phyloP scores from a whole-genome alignment of 2,329 filamentous ascomycete genomes.

The Fusarium sp. region DNA sequence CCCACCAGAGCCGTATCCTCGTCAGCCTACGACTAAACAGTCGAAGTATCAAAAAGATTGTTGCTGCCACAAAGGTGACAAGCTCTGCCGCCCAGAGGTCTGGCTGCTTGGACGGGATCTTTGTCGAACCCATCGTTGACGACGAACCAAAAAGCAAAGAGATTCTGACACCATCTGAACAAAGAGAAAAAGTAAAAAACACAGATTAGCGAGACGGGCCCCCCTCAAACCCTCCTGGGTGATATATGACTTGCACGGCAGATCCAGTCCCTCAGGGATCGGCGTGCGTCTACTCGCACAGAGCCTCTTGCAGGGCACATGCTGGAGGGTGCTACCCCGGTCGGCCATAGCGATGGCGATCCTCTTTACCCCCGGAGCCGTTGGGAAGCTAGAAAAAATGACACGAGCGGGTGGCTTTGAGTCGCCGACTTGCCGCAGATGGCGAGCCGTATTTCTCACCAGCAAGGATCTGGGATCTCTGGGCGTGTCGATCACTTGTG shows the following conservation, averaged over 20 bases:
- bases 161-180: neutral
- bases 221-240: neutral
- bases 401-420: neutral
- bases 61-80: constrained; percentile 28
- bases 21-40: constrained; percentile 31
- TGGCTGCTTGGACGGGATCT: constrained; percentile 26
- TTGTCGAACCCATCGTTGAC: constrained; percentile 10
- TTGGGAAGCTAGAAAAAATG: neutral
- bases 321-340: neutral
- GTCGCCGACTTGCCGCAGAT: neutral
- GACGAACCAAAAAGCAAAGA: neutral
- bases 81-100: constrained; percentile 31
- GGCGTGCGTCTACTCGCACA: constrained; percentile 3
- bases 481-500: neutral
- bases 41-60: constrained; percentile 19
- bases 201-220: constrained; percentile 27
- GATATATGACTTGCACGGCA: constrained; percentile 21
- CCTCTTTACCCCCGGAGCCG: neutral
- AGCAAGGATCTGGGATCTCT: neutral
- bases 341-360: neutral
- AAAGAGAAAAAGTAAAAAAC: neutral
- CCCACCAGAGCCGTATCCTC: constrained; percentile 34
- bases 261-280: constrained; percentile 11
- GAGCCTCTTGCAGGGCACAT: neutral
- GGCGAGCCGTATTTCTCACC: neutral